Conservation (phyloP, 371 early-diverging fungal species). For the Syncephalastrum contaminatum region DNA sequence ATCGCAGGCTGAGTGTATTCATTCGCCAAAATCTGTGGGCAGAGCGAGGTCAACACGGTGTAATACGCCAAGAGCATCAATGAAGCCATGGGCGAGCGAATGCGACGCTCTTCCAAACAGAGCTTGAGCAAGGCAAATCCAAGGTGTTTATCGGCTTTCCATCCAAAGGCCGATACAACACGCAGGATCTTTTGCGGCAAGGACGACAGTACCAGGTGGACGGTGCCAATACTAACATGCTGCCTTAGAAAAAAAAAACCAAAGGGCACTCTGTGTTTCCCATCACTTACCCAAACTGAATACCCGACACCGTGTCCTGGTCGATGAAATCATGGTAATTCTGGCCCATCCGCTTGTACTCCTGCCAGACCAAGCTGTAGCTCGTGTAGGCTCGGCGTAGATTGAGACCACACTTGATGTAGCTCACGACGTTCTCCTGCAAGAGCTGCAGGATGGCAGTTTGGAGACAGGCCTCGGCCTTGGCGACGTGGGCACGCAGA, state of each 20-base stretch:
- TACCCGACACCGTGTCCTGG: conserved; percentile 50
- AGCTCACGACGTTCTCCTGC: conserved; percentile 61
- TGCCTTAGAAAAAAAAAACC: too few species aligned
- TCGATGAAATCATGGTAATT: conserved; percentile 47
- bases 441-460: conserved; percentile 60
- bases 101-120: conserved; percentile 54
- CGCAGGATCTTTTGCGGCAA: conserved; percentile 62
- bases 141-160: conserved; percentile 62
- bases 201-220: conserved; percentile 58
- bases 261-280: not conserved
- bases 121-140: conserved; percentile 60
- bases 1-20: conserved; percentile 56
- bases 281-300: conserved; percentile 48
- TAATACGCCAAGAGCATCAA: conserved; percentile 56
- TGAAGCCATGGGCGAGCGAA: conserved; percentile 64
- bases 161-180: conserved; percentile 63
- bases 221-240: conserved; percentile 56
- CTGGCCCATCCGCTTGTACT: conserved; percentile 55
- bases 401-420: conserved; percentile 65
- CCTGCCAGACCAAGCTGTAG: conserved; percentile 55
- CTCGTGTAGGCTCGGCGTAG: conserved; percentile 55
- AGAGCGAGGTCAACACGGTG: conserved; percentile 40
- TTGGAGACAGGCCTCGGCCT: conserved; percentile 60
- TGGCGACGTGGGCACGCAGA: conserved; percentile 58
- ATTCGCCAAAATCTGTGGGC: conserved; percentile 41